Base-by-base conservation (phyloP, 371 early-diverging fungal genomes). In the Mucor racemosus region DNA sequence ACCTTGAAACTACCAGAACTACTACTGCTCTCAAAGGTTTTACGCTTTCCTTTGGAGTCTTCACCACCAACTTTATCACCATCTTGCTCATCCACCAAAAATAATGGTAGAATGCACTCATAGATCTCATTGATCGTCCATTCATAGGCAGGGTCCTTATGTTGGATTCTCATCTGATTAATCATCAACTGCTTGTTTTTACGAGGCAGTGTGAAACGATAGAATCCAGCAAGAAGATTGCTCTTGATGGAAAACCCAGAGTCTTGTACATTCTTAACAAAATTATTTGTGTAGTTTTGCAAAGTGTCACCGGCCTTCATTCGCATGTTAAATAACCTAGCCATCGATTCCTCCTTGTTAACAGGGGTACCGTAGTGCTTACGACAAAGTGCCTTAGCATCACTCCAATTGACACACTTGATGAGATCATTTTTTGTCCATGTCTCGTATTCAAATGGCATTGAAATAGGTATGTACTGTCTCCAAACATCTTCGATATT, bases 391-490 rank as follows among this genome's bases (percentile, higher is more conserved):
- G 4, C 36, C 36, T 36, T 48, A 11, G 21, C 48, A 2, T 15
- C 13, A 9, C 19, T 39, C 1, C 39, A 58, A 0, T 14, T 58
- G 58, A 5, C 39, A 46, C 0, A 19, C 58, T 3, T 21, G 0
- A 17, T 19, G 6, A 35, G 61, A 5, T 48, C 50, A 61, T 14
- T 2, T 33, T 60, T 33, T 0, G 41, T 17, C 65, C 65, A 65
- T 3, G 3, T 10, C 15, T 64, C 19, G 17, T 33, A 15, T 17
- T 40, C 60, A 35, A 13, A 11, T 55, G 64, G 1, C 55, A 39
- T 19, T n/a, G 54, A 64, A 0, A 64, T 11, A 4, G 64, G 64
- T 3, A 64, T 1, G 4, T 39, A 56, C 0, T 15, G 38, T 10
- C 11, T 41, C 64, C 57, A 64, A 0, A 56, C 44, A 0, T 33